These are phyloP conservation scores for Metarhizium guizhouense DNA, from an alignment of 2,329 filamentous ascomycete genomes.

Conservation along the genomic window DNA sequence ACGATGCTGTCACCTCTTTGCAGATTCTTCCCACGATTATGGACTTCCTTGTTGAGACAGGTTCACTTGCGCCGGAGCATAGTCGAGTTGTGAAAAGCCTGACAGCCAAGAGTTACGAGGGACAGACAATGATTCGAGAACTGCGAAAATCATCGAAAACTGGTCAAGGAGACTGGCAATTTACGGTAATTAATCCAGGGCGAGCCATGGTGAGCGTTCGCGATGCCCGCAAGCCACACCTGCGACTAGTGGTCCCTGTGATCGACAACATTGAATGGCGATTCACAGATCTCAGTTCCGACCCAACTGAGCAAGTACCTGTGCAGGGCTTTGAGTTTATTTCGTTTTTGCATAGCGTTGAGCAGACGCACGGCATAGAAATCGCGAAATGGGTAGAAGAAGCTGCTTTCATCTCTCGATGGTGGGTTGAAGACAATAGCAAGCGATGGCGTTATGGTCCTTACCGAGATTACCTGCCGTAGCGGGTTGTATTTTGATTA, in stretches of 20 bases:
- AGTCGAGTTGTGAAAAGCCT: conserved; percentile 18
- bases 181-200: conserved; percentile 24
- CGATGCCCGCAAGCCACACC: conserved; percentile 19
- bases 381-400: conserved; percentile 23
- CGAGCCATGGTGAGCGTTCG: conserved; percentile 23
- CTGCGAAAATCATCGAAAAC: conserved; percentile 12
- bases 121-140: conserved; percentile 24
- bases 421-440: conserved; percentile 26
- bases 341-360: conserved; percentile 13
- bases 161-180: conserved; percentile 22
- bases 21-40: conserved; percentile 26
- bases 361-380: conserved; percentile 13
- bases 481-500: not conserved
- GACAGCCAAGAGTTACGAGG: conserved; percentile 21
- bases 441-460: conserved; percentile 22
- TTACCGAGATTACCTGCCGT: conserved; percentile 2
- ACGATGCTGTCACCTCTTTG: conserved; percentile 22
- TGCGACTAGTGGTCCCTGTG: conserved; percentile 23
- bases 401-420: conserved; percentile 22
- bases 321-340: conserved; percentile 16
- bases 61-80: conserved; percentile 19
- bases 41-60: conserved; percentile 23
- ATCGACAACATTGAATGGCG: conserved; percentile 22
- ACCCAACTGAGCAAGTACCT: conserved; percentile 19
- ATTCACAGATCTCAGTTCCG: conserved; percentile 18